Percentiles rank a stretch among this genome's conserved stretches.
Evolutionary conservation across 2,329 filamentous ascomycete species (phyloP).

Genomic region (Beauveria scarabaeidicola): DNA sequence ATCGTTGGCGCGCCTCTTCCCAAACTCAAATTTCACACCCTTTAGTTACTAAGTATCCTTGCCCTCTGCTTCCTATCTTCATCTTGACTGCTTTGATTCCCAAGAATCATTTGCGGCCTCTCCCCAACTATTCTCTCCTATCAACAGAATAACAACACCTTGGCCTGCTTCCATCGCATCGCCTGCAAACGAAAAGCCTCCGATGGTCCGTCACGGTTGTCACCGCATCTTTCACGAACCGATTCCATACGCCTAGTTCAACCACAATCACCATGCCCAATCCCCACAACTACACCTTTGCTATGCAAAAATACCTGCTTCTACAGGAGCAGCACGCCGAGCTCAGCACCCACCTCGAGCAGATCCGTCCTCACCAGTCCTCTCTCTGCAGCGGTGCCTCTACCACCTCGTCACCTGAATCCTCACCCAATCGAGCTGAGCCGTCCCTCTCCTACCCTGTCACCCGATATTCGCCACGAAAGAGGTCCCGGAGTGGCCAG

Average conservation of each 20-base stretch:
- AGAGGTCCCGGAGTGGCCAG: conserved; percentile 22
- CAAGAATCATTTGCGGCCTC: not conserved
- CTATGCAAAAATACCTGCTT: conserved; percentile 46
- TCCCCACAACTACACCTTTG: conserved; percentile 33
- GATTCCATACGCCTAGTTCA: conserved; percentile 15
- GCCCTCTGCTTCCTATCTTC: not conserved
- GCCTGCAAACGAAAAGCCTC: conserved; percentile 10
- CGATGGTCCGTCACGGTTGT: conserved; percentile 27
- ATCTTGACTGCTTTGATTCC: not conserved
- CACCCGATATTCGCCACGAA: conserved; percentile 30
- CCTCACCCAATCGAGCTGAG: conserved; percentile 51
- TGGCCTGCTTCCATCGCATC: not conserved
- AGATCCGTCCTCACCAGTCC: conserved; percentile 35
- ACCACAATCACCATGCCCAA: conserved; percentile 20
- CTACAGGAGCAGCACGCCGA: conserved; percentile 47
- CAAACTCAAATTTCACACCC: conserved; percentile 1
- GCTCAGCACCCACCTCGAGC: conserved; percentile 41
- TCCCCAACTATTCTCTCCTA: not conserved
- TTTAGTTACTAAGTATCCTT: not conserved
- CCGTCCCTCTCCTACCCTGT: conserved; percentile 40
- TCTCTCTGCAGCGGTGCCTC: conserved; percentile 23
- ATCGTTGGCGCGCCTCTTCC: not conserved
- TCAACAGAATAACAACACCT: not conserved
- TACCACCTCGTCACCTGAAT: conserved; percentile 41
- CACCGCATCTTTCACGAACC: conserved; percentile 18